Evolutionary conservation across 1,284 basidiomycete genomes (phyloP).

Genomic region (Leccinum subrobustum): DNA sequence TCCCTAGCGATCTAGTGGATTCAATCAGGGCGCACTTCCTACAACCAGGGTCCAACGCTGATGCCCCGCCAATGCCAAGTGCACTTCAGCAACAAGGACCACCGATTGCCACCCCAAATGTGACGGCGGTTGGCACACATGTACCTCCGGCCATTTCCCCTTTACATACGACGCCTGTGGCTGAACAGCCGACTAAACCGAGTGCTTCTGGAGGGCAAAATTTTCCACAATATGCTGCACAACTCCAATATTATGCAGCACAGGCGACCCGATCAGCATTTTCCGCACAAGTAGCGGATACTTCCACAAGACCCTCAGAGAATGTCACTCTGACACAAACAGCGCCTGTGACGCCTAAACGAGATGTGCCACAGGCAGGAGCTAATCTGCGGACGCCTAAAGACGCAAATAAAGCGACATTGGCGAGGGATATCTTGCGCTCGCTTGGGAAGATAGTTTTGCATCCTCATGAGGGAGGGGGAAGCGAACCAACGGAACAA

Average conservation of each 20-base stretch:
- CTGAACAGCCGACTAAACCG: background rate
- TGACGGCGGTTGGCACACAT: background rate
- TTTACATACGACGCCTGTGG: background rate
- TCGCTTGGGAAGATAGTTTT: constrained; percentile 34
- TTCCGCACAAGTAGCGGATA: constrained; percentile 1
- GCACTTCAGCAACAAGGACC: background rate
- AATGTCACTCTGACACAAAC: background rate
- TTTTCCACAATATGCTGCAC: constrained; percentile 13
- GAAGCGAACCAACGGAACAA: background rate
- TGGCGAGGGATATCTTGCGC: constrained; percentile 44
- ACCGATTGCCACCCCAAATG: background rate
- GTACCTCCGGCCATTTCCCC: background rate
- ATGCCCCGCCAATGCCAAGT: background rate
- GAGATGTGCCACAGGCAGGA: background rate
- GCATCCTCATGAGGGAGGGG: constrained; percentile 6
- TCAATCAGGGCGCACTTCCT: constrained; percentile 9
- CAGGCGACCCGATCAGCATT: constrained; percentile 12
- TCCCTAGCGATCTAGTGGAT: constrained; percentile 20
- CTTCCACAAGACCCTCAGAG: background rate
- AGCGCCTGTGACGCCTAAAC: constrained; percentile 7
- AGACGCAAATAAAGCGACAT: constrained; percentile 37
- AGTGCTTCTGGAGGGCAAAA: constrained; percentile 1
- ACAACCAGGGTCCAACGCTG: background rate
- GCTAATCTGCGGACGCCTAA: constrained; percentile 32
- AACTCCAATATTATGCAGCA: constrained; percentile 25